Evolutionary conservation across 768 basidiomycete genomes (phyloP).

Genomic region (Trametes meyenii): DNA sequence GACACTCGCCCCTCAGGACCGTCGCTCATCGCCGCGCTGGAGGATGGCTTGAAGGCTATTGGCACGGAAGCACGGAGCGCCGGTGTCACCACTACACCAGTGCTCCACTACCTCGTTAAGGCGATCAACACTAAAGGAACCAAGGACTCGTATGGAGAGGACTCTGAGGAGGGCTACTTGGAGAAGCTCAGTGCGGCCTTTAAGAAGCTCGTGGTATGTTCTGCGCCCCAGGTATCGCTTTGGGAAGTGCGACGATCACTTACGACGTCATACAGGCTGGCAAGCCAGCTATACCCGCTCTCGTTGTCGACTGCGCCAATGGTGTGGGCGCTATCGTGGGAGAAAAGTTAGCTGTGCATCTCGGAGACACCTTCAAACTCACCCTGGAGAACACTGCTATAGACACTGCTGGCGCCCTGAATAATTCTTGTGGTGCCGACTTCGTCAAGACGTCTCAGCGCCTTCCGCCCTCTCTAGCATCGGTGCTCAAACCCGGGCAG

Average conservation of each 20-base stretch:
- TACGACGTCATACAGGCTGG: constrained; percentile 48
- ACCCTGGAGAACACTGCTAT: constrained; percentile 70
- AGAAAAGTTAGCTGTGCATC: constrained; percentile 56
- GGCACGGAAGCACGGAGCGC: constrained; percentile 70
- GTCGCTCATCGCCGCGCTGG: constrained; percentile 71
- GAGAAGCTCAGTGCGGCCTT: constrained; percentile 81
- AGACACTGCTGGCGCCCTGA: constrained; percentile 71
- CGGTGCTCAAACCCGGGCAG: constrained; percentile 66
- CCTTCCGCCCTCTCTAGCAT: constrained; percentile 74
- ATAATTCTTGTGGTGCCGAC: constrained; percentile 91
- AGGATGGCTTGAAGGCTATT: constrained; percentile 80
- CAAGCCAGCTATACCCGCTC: constrained; percentile 54
- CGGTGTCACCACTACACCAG: constrained; percentile 90
- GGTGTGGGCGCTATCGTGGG: constrained; percentile 88
- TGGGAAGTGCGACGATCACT: neutral
- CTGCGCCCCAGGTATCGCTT: neutral
- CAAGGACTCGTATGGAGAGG: constrained; percentile 76
- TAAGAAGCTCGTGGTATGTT: constrained; percentile 82
- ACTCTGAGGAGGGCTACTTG: constrained; percentile 83
- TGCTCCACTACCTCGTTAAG: constrained; percentile 92
- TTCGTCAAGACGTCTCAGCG: constrained; percentile 94
- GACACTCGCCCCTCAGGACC: constrained; percentile 92
- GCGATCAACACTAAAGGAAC: constrained; percentile 86
- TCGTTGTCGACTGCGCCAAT: constrained; percentile 98
- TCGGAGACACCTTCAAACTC: constrained; percentile 64